Percentiles rank a stretch among this genome's conserved stretches.
Evolutionary conservation across 371 early-diverging fungal genomes (phyloP).

Genomic region (Mucor irregularis): DNA sequence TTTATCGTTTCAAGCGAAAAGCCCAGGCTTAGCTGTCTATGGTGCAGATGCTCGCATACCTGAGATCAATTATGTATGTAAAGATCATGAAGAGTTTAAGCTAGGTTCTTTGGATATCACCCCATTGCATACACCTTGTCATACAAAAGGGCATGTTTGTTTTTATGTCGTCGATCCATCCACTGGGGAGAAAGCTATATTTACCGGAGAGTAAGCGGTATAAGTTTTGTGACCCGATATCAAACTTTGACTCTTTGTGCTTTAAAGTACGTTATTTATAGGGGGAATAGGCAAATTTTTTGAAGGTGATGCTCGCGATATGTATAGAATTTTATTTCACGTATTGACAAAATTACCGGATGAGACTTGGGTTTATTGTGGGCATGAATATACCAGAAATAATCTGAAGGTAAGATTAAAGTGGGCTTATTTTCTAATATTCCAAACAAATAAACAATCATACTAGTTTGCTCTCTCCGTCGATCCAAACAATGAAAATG

Average conservation of each 20-base stretch:
- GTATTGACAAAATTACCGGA: constrained; percentile 76
- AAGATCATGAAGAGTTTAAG: constrained; percentile 75
- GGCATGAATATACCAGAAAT: constrained; percentile 47
- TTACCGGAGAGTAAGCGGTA: constrained; percentile 45
- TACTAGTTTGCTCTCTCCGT: constrained; percentile 51
- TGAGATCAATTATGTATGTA: constrained; percentile 74
- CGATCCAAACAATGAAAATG: constrained; percentile 50
- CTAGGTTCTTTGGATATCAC: constrained; percentile 70
- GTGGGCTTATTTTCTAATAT: background rate
- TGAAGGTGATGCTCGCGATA: constrained; percentile 88
- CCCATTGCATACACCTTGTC: constrained; percentile 80
- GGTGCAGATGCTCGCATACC: constrained; percentile 91
- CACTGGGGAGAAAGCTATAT: constrained; percentile 46
- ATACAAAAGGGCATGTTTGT: constrained; percentile 88
- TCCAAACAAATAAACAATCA: background rate
- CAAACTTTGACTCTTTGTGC: background rate
- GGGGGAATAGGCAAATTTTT: constrained; percentile 92
- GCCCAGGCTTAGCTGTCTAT: constrained; percentile 76
- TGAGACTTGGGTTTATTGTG: constrained; percentile 90
- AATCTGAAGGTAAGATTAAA: constrained; percentile 33
- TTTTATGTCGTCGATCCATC: constrained; percentile 74
- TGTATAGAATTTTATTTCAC: constrained; percentile 76
- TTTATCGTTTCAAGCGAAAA: constrained; percentile 29
- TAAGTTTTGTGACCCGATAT: background rate
- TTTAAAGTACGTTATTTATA: constrained; percentile 36